Evolutionary conservation across 441 rosid genomes (phyloP).

Genomic region (Populus hybrid): DNA sequence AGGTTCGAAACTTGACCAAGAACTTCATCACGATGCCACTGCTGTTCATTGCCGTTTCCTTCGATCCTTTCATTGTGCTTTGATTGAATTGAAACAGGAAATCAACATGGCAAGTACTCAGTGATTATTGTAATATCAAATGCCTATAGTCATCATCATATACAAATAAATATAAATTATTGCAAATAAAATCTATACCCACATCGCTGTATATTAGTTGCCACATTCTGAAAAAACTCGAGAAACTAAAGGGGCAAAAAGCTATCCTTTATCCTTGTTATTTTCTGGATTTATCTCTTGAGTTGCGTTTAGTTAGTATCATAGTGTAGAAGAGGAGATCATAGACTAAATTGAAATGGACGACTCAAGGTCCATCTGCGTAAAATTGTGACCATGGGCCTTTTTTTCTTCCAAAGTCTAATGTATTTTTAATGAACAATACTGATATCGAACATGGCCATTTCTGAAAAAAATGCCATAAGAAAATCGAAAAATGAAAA

Average conservation of each 20-base stretch:
- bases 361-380: neutral
- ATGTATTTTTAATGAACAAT: too few species aligned
- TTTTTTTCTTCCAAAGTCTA: too few species aligned
- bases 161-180: too few species aligned
- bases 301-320: neutral
- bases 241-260: too few species aligned
- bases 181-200: neutral
- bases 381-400: neutral
- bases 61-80: neutral
- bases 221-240: neutral
- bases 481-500: neutral
- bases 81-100: neutral
- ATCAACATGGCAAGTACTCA: neutral
- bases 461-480: too few species aligned
- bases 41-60: neutral
- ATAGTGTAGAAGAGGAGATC: too few species aligned
- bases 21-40: slow-evolving; percentile 22
- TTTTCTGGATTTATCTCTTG: neutral
- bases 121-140: neutral
- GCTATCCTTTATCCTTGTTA: too few species aligned
- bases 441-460: neutral
- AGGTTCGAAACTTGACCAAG: slow-evolving; percentile 23
- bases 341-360: neutral
- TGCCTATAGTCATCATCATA: neutral
- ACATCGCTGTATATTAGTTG: neutral